Percentiles rank a stretch among this genome's conserved stretches.
Conservation (phyloP, 2,329 filamentous ascomycete genomes). For the Herpotrichia juniperi region DNA sequence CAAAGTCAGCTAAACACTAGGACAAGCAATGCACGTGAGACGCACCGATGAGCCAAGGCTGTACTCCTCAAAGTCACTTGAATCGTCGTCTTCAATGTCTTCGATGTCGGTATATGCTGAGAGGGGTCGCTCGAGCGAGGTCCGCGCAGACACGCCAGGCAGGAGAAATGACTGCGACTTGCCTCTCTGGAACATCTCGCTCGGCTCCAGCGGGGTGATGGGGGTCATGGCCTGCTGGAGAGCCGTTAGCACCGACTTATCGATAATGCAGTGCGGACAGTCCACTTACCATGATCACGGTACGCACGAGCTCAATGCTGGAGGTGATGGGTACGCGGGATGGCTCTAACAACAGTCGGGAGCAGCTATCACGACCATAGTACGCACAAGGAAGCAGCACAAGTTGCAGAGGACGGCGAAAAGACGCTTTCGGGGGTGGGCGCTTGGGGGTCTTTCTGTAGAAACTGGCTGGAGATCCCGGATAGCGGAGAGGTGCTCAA, state of each 20-base stretch:
- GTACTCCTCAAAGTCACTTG: conserved; percentile 55
- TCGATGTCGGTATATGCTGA: conserved; percentile 82
- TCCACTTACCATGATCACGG: conserved; percentile 44
- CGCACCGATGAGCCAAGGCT: conserved; percentile 70
- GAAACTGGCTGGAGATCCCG: conserved; percentile 36
- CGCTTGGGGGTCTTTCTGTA: conserved; percentile 52
- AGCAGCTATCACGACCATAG: conserved; percentile 34
- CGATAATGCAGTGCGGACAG: conserved; percentile 9
- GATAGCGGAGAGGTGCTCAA: conserved; percentile 40
- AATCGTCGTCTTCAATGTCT: conserved; percentile 50
- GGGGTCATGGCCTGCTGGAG: conserved; percentile 53
- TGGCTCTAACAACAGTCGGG: conserved; percentile 28
- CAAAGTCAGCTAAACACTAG: conserved; percentile 29
- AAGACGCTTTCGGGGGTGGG: conserved; percentile 49
- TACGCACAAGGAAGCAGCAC: conserved; percentile 36
- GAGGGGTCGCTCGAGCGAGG: conserved; percentile 61
- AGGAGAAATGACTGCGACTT: conserved; percentile 66
- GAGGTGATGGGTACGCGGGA: conserved; percentile 19
- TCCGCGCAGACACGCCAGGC: conserved; percentile 39
- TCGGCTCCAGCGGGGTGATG: conserved; percentile 51
- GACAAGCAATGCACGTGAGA: conserved; percentile 2
- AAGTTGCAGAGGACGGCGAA: conserved; percentile 43
- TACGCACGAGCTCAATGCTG: conserved; percentile 24
- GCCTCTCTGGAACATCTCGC: conserved; percentile 57
- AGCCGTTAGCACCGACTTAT: conserved; percentile 25